Percentiles rank a stretch among this genome's conserved stretches.
These are phyloP conservation scores for Jatropha multifida DNA, from an alignment of 441 rosid genomes.

Conservation along the genomic window DNA sequence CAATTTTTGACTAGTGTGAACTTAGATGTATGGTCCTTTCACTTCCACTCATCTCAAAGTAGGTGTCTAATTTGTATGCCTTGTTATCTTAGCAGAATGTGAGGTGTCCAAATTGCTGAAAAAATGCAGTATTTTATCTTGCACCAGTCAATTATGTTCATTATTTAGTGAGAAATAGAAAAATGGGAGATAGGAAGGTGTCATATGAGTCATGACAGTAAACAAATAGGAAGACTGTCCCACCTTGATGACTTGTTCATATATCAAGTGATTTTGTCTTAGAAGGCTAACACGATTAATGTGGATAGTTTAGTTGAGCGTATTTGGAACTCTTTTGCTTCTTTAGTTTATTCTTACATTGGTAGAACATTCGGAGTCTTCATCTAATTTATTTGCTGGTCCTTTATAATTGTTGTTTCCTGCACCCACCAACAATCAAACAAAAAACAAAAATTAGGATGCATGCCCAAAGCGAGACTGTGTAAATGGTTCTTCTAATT, in stretches of 20 bases:
- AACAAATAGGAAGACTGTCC: background rate
- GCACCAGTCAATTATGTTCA: background rate
- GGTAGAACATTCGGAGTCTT: background rate
- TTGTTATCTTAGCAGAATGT: background rate
- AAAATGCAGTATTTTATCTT: background rate
- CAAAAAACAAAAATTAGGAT: background rate
- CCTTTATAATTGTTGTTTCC: background rate
- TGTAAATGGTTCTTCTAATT: background rate
- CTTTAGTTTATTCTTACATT: background rate
- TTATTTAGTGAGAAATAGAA: background rate
- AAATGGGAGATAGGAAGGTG: background rate
- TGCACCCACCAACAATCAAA: background rate
- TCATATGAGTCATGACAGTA: background rate
- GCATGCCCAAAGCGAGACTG: background rate
- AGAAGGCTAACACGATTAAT: background rate
- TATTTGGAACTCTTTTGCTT: background rate
- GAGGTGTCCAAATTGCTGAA: background rate
- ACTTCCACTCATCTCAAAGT: background rate
- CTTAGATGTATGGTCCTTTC: background rate
- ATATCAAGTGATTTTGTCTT: background rate
- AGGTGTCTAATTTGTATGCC: background rate
- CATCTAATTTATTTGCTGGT: conserved; percentile 6
- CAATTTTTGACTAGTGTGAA: background rate
- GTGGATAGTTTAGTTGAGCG: background rate
- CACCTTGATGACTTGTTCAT: background rate